Evolutionary conservation across 768 basidiomycete genomes (phyloP), one percentile per base, ranked within the genome.

Genomic region (Boletus subparvulus): DNA sequence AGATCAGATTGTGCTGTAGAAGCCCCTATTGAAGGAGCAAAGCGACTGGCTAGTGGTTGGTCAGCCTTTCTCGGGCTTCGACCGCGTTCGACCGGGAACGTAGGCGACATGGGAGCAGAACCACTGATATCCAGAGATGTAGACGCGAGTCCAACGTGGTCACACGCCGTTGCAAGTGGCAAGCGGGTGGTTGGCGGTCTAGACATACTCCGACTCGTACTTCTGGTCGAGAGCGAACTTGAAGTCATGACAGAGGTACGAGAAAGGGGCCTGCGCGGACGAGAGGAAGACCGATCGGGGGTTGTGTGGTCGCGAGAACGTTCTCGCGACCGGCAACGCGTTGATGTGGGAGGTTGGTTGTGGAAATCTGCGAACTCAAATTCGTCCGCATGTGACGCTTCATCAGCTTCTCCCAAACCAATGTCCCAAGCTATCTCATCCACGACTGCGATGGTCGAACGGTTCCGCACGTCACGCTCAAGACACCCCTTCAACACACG

Each of bases 391-490:
- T 64, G 61, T 19, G 63, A 45, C 63, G 67, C 52, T 55, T 75
- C 82, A 45, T 77, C 73, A 19, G 61, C 71, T 47, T 80, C 81
- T 32, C 78, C 84, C 83, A 83, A 89, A 12, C 90, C 90, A 55
- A 92, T 82, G 44, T 83, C 85, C 89, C 90, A 92, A 3, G 88
- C 86, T 8, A 86, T 80, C 50, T 90, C 86, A 60, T 90, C 89
- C 32, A 97, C 86, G 76, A 83, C 83, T 8, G 80, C 79, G 57
- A 94, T 86, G n/a, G 80, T 83, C 94, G 92, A 96, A 5, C 95
- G 80, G 24, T 75, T 76, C 0, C 70, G 61, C 12, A 84, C 76
- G 30, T 83, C 79, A 30, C 78, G 80, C 55, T 92, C 84, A 26
- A 98, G 75, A 68, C 94, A 97, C 1, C 95, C 95, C 45, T 75